Base-by-base conservation (phyloP, 805 yeast species). In the Diddensiella caesifluorescens region DNA sequence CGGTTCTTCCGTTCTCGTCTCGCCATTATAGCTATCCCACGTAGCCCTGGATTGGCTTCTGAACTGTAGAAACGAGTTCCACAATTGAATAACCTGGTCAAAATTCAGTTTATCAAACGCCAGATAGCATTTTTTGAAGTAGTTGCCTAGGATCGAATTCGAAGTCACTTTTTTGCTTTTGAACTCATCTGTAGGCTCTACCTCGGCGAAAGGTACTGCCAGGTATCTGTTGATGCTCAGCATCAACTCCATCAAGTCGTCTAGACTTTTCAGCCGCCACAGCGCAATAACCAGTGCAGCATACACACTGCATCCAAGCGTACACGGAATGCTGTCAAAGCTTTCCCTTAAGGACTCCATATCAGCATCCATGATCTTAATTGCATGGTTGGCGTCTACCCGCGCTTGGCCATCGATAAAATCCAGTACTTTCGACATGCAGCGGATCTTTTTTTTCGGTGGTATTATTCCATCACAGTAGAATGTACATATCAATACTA, bases 71-170 rank as follows among this genome's bases (percentile, higher is more conserved):
- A 66, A 67, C 0, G 69, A 56, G 18, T 52, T 49, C 71, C 71
- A 74, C 6, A 74, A 50, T 13, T 49, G 52, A 3, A 63, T 49
- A 4, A 62, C 53, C 42, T 71, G 73, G 29, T 71, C 74, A 48
- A 75, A 75, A 26, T 60, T 63, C 46, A 74, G 50, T 2, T 63
- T 55, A 31, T 64, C 68, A 42, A 65, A 62, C 20, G 50, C 46
- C 31, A 55, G 42, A 26, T 38, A 46, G 33, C 55, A 49, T 30
- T 50, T 51, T 5, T 56, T 36, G 30, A 56, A 39, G 28, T 49
- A 55, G 6, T 31, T 22, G 13, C 59, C 59, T 18, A 52, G 39
- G 6, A 50, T 47, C 2, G 54, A 50, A 4, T 42, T 22, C 5
- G 41, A 6, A 4, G 34, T 27, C 12, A 51, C 40, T 16, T 22